A percentile compares a stretch with the other conserved stretches of the same genome.
These are phyloP conservation scores for Aspergillus glaucus DNA, from an alignment of 2,329 filamentous ascomycete genomes.

Conservation along the genomic window DNA sequence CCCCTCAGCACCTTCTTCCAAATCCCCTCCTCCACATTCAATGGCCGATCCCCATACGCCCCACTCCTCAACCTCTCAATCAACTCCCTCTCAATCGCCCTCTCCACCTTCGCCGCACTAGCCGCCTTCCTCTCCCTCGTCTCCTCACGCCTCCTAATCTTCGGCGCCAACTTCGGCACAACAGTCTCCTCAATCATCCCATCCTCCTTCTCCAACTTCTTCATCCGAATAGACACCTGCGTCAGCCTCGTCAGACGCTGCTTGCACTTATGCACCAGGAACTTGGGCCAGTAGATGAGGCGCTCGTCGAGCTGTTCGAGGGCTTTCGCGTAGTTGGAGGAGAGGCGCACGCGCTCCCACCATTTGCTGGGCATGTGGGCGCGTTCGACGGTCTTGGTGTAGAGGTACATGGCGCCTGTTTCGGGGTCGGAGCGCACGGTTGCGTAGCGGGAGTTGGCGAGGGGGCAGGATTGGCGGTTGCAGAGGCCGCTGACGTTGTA, in stretches of 20 bases:
- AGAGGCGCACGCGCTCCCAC: conserved; percentile 90
- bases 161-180: conserved; percentile 84
- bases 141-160: conserved; percentile 70
- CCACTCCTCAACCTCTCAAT: conserved; percentile 86
- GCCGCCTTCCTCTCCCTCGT: conserved; percentile 71
- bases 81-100: conserved; percentile 90
- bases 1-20: conserved; percentile 96
- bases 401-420: conserved; percentile 81
- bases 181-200: conserved; percentile 81
- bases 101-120: conserved; percentile 85
- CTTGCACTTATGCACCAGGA: conserved; percentile 90
- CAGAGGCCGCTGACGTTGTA: conserved; percentile 80
- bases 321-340: conserved; percentile 83
- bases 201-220: conserved; percentile 79
- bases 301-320: conserved; percentile 79
- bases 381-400: conserved; percentile 93
- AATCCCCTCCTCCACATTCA: conserved; percentile 90
- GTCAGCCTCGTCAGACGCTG: conserved; percentile 87
- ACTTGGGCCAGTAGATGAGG: conserved; percentile 91
- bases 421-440: conserved; percentile 78
- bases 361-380: conserved; percentile 81
- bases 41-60: conserved; percentile 85
- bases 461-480: conserved; percentile 80
- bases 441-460: conserved; percentile 88
- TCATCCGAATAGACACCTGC: conserved; percentile 75